Evolutionary conservation across 2,329 filamentous ascomycete genomes (phyloP).

Genomic region (Arthroderma sp.): DNA sequence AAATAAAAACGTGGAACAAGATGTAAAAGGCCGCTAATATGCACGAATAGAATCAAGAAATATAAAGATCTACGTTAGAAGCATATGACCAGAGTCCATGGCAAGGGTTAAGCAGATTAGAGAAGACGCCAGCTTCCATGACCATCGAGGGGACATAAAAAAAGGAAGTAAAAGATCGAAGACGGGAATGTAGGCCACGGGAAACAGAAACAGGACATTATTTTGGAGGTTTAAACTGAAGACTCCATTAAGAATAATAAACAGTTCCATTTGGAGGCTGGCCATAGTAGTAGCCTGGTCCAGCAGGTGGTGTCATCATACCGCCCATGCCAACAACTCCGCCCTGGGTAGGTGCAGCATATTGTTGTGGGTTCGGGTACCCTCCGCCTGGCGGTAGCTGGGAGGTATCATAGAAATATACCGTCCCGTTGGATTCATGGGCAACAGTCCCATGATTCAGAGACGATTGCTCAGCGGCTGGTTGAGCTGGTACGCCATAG

Average conservation of each 20-base stretch:
- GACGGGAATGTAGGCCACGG: not conserved
- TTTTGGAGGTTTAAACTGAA: slow-evolving; percentile 2
- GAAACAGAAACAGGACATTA: not conserved
- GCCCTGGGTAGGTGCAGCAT: slow-evolving; percentile 38
- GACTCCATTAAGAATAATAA: slow-evolving; percentile 43
- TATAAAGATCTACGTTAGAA: too few species aligned
- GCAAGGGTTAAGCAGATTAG: slow-evolving; percentile 5
- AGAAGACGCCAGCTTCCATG: slow-evolving; percentile 6
- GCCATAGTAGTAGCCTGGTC: slow-evolving; percentile 43
- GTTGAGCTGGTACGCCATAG: slow-evolving; percentile 13
- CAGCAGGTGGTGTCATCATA: slow-evolving; percentile 57
- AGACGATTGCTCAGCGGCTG: slow-evolving; percentile 25
- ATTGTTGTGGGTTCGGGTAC: slow-evolving; percentile 39
- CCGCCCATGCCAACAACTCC: slow-evolving; percentile 59
- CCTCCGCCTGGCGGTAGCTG: slow-evolving; percentile 41
- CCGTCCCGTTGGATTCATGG: slow-evolving; percentile 89
- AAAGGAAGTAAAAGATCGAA: not conserved
- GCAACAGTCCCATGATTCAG: slow-evolving; percentile 48
- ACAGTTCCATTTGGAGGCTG: slow-evolving; percentile 37
- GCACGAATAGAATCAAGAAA: not conserved
- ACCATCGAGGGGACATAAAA: slow-evolving; percentile 8
- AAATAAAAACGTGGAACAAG: slow-evolving; percentile 3
- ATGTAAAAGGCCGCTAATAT: not conserved
- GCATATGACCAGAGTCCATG: not conserved
- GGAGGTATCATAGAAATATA: slow-evolving; percentile 83